Evolutionary conservation across 441 rosid genomes (phyloP).

Genomic region (Populus hybrid): DNA sequence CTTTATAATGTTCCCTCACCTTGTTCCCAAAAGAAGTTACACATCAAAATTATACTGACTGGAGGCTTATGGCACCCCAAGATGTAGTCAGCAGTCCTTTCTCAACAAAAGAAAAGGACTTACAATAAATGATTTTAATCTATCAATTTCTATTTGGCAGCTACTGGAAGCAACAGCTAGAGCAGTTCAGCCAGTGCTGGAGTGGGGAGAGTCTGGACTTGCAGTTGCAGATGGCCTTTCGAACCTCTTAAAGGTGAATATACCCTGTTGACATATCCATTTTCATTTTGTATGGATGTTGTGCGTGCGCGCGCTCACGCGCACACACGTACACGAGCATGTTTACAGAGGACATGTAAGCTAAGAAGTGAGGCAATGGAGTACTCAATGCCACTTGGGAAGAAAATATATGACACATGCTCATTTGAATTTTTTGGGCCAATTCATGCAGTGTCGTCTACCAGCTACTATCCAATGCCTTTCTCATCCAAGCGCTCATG

Average conservation of each 20-base stretch:
- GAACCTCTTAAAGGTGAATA: constrained; percentile 78
- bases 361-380: not conserved
- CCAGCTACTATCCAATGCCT: constrained; percentile 85
- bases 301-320: no score
- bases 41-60: not conserved
- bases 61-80: constrained; percentile 4
- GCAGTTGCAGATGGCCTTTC: constrained; percentile 94
- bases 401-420: not conserved
- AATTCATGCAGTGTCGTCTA: constrained; percentile 82
- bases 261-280: not conserved
- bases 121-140: not conserved
- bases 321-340: not conserved
- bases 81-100: not conserved
- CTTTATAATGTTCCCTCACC: not conserved
- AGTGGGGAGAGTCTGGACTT: constrained; percentile 91
- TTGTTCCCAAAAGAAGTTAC: no score
- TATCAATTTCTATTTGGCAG: constrained; percentile 37
- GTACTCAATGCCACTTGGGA: not conserved
- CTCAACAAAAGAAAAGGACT: not conserved
- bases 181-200: constrained; percentile 76
- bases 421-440: not conserved
- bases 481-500: constrained; percentile 95
- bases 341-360: not conserved
- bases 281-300: not conserved
- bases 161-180: constrained; percentile 97